Evolutionary conservation across 345 rosid genomes (phyloP).

Genomic region (Citrus mangshanensis): DNA sequence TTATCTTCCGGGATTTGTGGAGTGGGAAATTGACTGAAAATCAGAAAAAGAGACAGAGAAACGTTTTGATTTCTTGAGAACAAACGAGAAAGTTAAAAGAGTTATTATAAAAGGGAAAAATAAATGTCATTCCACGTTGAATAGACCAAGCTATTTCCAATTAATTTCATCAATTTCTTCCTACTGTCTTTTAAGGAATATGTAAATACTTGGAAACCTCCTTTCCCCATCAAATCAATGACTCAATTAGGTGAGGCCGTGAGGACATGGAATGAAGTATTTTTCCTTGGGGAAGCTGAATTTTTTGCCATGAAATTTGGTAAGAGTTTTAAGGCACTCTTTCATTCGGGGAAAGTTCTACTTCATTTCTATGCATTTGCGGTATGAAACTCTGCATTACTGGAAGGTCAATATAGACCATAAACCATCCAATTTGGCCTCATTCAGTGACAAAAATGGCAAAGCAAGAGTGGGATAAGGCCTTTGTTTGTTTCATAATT

Average conservation of each 20-base stretch:
- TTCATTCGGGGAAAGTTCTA: neutral
- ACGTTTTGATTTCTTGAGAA: neutral
- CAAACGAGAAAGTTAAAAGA: neutral
- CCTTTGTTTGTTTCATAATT: neutral
- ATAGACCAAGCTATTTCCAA: neutral
- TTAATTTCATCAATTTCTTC: neutral
- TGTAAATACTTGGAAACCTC: neutral
- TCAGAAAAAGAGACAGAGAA: neutral
- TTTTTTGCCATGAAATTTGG: neutral
- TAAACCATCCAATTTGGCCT: neutral
- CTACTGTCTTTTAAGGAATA: neutral
- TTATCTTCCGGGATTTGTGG: neutral
- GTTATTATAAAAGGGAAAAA: neutral
- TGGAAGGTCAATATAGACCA: neutral
- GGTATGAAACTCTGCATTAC: neutral
- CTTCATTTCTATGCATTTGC: neutral
- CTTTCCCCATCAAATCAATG: neutral
- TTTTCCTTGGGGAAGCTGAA: neutral
- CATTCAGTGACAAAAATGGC: neutral
- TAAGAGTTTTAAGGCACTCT: neutral
- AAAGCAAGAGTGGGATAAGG: neutral
- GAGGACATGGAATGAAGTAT: neutral
- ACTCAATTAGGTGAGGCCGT: neutral
- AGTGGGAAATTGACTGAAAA: neutral
- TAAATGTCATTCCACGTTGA: neutral